Conservation (phyloP, 2,329 filamentous ascomycete genomes). For the Pseudovirgaria hyperparasitica region DNA sequence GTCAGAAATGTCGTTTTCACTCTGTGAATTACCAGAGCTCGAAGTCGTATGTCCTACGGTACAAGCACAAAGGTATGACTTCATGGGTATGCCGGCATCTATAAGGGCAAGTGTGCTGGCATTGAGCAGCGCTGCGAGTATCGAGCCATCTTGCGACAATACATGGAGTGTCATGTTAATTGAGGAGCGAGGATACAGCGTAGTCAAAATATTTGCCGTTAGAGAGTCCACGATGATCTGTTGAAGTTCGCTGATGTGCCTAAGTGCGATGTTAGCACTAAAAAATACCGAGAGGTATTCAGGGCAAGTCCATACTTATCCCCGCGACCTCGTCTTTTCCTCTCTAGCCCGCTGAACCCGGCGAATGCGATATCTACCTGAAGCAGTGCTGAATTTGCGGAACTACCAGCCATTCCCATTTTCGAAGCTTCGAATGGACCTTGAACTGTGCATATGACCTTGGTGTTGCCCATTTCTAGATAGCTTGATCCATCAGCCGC, state of each 20-base stretch:
- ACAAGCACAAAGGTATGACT: slow-evolving; percentile 77
- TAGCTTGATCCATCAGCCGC: slow-evolving; percentile 88
- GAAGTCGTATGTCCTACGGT: slow-evolving; percentile 70
- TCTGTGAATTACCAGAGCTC: slow-evolving; percentile 33
- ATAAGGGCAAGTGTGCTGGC: slow-evolving; percentile 83
- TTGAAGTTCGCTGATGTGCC: slow-evolving; percentile 39
- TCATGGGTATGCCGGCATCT: slow-evolving; percentile 92
- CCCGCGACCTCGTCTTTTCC: slow-evolving; percentile 59
- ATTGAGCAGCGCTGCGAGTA: slow-evolving; percentile 83
- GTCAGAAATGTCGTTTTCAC: slow-evolving; percentile 57
- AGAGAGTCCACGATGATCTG: slow-evolving; percentile 69
- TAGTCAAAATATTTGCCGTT: slow-evolving; percentile 63
- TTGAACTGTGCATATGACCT: slow-evolving; percentile 83
- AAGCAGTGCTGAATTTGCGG: slow-evolving; percentile 49
- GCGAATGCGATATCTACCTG: slow-evolving; percentile 74
- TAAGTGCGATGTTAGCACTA: slow-evolving; percentile 1
- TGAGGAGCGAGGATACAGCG: slow-evolving; percentile 77
- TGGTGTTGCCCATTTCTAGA: slow-evolving; percentile 94
- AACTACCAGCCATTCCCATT: slow-evolving; percentile 31
- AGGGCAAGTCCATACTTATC: slow-evolving; percentile 53
- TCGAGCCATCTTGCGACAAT: slow-evolving; percentile 76
- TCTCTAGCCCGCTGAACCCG: slow-evolving; percentile 77
- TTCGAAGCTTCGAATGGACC: slow-evolving; percentile 64
- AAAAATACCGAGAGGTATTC: neutral
- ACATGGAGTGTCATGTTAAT: slow-evolving; percentile 79